These are phyloP conservation scores for Kwoniella europaea DNA, from an alignment of 768 basidiomycete species.

Conservation along the genomic window DNA sequence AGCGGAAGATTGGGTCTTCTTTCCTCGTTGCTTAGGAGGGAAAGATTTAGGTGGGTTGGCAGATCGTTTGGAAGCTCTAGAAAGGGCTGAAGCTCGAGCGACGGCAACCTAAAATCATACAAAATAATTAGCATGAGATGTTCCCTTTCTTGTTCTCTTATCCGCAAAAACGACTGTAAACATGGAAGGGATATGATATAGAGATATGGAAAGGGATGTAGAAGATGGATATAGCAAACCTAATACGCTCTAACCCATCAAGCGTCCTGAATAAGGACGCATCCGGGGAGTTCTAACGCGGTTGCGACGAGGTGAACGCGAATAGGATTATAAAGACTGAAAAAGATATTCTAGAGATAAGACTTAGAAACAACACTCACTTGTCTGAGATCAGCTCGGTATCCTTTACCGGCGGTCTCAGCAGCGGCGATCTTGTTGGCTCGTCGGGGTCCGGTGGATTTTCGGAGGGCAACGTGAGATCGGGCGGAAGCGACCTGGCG, in stretches of 20 bases:
- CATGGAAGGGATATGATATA: slow-evolving; percentile 6
- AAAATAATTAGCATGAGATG: slow-evolving; percentile 8
- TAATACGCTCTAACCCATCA: slow-evolving; percentile 52
- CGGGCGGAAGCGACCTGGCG: slow-evolving; percentile 54
- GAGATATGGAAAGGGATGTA: slow-evolving; percentile 16
- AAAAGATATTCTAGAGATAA: not conserved
- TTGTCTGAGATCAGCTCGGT: slow-evolving; percentile 57
- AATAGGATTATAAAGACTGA: not conserved
- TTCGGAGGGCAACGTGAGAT: slow-evolving; percentile 45
- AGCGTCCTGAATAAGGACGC: slow-evolving; percentile 19
- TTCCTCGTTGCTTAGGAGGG: slow-evolving; percentile 44
- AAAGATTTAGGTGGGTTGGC: slow-evolving; percentile 47
- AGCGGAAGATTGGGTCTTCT: slow-evolving; percentile 29
- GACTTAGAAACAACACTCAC: slow-evolving; percentile 39
- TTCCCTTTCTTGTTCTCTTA: not conserved
- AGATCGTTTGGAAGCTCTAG: slow-evolving; percentile 33
- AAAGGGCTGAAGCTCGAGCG: slow-evolving; percentile 53
- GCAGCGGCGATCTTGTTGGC: slow-evolving; percentile 58
- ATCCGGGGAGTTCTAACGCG: slow-evolving; percentile 53
- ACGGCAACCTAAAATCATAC: slow-evolving; percentile 48
- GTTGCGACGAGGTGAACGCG: slow-evolving; percentile 29
- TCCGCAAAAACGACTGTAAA: slow-evolving; percentile 10
- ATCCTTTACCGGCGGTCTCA: slow-evolving; percentile 56
- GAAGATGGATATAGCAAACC: slow-evolving; percentile 40
- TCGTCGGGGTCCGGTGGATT: slow-evolving; percentile 50